Conservation (phyloP, 768 basidiomycete species). For the Chalciporus piperatus region DNA sequence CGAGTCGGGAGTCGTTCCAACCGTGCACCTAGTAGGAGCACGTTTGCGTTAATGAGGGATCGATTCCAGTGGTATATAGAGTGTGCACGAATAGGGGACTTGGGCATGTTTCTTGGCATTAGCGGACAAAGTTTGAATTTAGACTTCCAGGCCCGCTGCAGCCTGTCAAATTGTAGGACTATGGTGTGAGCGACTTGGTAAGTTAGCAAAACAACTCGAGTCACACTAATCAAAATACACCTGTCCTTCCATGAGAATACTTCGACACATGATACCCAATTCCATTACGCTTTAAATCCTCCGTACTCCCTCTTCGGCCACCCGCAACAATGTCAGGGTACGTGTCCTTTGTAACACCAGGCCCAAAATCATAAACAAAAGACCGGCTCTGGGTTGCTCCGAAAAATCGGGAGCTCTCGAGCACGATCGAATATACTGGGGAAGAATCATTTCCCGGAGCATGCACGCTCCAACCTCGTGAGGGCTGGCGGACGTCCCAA, state of each 20-base stretch:
- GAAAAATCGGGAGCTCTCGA: constrained; percentile 78
- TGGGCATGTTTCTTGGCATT: too few species aligned
- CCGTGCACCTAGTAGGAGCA: constrained; percentile 12
- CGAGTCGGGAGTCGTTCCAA: constrained; percentile 25
- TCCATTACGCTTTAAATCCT: constrained; percentile 32
- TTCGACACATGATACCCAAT: constrained; percentile 52
- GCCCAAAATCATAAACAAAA: constrained; percentile 80
- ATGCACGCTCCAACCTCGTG: constrained; percentile 71
- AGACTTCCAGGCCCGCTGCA: too few species aligned
- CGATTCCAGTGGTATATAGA: too few species aligned
- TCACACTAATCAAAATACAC: constrained; percentile 3
- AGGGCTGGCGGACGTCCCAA: constrained; percentile 72
- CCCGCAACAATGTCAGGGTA: constrained; percentile 41
- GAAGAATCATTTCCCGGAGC: constrained; percentile 77
- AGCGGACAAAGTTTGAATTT: too few species aligned
- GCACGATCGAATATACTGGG: constrained; percentile 69
- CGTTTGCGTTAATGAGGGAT: too few species aligned
- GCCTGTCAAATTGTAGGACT: too few species aligned
- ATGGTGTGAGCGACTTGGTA: too few species aligned
- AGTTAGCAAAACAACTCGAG: too few species aligned
- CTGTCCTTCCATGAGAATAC: constrained; percentile 36
- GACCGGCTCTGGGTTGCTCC: constrained; percentile 75
- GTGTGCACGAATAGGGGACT: too few species aligned
- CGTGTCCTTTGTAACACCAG: constrained; percentile 52
- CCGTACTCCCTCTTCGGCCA: constrained; percentile 16